A percentile compares a stretch with the other conserved stretches of the same genome.
These are phyloP conservation scores for Trichomonas gallinae DNA, from an alignment of 208 protist species.

Conservation along the genomic window DNA sequence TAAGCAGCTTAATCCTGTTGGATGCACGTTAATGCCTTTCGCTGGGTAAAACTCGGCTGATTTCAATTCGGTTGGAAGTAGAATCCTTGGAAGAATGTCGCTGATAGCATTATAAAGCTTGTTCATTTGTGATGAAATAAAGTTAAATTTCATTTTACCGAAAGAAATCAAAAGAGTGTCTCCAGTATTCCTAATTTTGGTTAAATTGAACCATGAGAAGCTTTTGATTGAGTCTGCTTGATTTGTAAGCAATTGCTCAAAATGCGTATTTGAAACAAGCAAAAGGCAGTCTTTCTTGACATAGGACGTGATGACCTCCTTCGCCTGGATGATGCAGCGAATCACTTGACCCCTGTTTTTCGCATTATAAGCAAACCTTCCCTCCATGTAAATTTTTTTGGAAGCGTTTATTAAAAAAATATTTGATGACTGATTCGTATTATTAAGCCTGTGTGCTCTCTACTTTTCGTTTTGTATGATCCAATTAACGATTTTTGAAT, in stretches of 20 bases:
- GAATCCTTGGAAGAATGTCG: not conserved
- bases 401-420: no score
- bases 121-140: not conserved
- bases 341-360: not conserved
- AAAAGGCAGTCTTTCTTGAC: not conserved
- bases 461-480: no score
- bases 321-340: not conserved
- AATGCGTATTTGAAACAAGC: not conserved
- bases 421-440: no score
- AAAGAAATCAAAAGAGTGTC: not conserved
- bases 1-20: not conserved
- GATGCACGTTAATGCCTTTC: not conserved
- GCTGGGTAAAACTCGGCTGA: not conserved
- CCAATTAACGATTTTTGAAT: no score
- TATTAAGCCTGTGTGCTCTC: no score
- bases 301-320: not conserved
- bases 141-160: not conserved
- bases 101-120: not conserved
- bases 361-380: not conserved
- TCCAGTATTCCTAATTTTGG: not conserved
- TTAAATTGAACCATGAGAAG: not conserved
- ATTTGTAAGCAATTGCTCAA: not conserved
- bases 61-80: not conserved
- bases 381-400: not conserved
- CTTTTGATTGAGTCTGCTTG: not conserved